A percentile compares a stretch with the other conserved stretches of the same genome.
phyloP scores from a whole-genome alignment of 2,329 filamentous ascomycete species.

The Aspergillus japonicus region DNA sequence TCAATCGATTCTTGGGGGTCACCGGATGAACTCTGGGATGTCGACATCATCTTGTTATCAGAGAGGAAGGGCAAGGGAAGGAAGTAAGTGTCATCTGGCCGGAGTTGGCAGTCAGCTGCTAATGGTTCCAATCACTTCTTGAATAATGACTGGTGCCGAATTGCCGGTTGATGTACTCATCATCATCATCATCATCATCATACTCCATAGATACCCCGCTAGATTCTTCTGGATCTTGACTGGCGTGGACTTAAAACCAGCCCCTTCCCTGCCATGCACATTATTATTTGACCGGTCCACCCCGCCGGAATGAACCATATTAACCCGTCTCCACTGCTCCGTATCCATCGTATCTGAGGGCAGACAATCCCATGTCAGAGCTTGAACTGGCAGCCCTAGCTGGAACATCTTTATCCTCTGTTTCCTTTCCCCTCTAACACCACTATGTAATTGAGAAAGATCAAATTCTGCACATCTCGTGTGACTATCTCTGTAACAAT shows the following conservation, averaged over 20 bases:
- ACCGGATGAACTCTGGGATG: background rate
- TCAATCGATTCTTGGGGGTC: background rate
- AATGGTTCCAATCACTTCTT: background rate
- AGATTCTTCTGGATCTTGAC: slow-evolving; percentile 21
- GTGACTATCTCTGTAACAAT: no score
- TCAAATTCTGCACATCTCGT: no score
- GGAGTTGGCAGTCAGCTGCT: background rate
- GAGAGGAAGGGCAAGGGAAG: no score
- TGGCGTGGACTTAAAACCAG: slow-evolving; percentile 12
- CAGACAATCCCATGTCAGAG: no score
- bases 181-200: no score
- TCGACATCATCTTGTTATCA: background rate
- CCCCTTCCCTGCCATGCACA: background rate
- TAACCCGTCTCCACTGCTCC: background rate
- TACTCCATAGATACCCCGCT: slow-evolving; percentile 11
- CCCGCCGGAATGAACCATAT: background rate
- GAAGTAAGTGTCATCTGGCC: background rate
- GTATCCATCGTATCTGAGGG: no score
- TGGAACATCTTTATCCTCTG: no score
- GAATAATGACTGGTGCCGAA: background rate
- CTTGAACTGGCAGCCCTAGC: no score
- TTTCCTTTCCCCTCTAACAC: no score
- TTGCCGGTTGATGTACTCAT: background rate
- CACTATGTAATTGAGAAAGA: no score
- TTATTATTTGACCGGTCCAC: background rate